Base-by-base conservation (phyloP, 2,329 filamentous ascomycete species). In the Chalaropsis thielavioides region DNA sequence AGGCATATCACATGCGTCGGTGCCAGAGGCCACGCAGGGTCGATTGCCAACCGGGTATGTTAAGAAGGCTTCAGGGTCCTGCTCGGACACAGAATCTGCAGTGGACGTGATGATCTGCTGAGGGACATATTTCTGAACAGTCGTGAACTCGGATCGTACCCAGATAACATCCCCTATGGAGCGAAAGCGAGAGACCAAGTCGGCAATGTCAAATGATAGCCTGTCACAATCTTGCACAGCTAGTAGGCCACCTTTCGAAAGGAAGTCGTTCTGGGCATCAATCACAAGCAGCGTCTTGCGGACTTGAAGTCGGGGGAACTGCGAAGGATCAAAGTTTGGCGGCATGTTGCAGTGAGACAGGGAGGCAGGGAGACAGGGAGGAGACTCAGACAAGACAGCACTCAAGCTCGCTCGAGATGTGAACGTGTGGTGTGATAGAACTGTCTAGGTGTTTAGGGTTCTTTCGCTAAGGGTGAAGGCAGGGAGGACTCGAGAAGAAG, bases 201-300 rank as follows among this genome's bases (percentile, higher is more conserved):
- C 75, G 22, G 84, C 76, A 51, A 91, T 82, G 35, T 83, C 83
- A 46, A 86, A 79, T 56, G 94, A 73, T 68, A 92, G 89, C 10
- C 83, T 82, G 3, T 81, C 75, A 2, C 85, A 83, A 54, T 83
- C 80, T 43, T 77, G 77, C 62, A 92, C 83, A 13, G 84, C 81
- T 22, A 96, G 75, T 31, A 84, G 82, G 64, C 89, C 88, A 62
- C 83, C 80, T 1, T 82, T 76, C 6, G 83, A 80, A 66, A 95
- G 76, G 71, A 97, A 96, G 73, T 96, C 92, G 70, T 95, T 90
- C 72, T 97, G 94, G 43, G 95, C 83, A 71, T 96, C 92, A 68
- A 96, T 80, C 19, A 95, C 77, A 22, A 97, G 78, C 54, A 99
- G 79, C 0, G 90, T 92, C 75, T 82, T 83, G 62, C 84, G 80